Percentiles rank a stretch among this genome's conserved stretches.
Conservation (phyloP, 2,329 filamentous ascomycete species). For the Xylariomycetidae sp. region DNA sequence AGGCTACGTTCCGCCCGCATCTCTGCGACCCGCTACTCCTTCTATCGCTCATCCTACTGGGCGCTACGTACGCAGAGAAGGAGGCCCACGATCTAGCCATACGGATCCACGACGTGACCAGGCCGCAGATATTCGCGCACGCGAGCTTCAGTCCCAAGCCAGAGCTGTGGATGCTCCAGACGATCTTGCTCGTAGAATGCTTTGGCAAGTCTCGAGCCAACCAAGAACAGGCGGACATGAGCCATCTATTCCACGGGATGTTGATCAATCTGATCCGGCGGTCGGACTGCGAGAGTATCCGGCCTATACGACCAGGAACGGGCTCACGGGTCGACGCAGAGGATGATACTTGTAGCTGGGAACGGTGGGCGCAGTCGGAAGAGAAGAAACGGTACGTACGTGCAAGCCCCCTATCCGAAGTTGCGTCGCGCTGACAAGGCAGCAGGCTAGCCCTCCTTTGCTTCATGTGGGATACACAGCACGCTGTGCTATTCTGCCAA, state of each 20-base stretch:
- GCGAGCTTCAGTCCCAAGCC: conserved; percentile 51
- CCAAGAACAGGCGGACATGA: conserved; percentile 58
- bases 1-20: conserved; percentile 48
- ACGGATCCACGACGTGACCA: conserved; percentile 54
- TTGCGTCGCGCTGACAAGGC: conserved; percentile 4
- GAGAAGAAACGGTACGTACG: conserved; percentile 46
- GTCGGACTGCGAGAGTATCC: conserved; percentile 29
- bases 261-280: conserved; percentile 32
- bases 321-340: conserved; percentile 28
- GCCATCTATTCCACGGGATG: conserved; percentile 45
- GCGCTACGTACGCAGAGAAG: conserved; percentile 54
- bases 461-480: conserved; percentile 62
- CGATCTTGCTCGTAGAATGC: conserved; percentile 56
- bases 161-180: conserved; percentile 54
- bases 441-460: conserved; percentile 46
- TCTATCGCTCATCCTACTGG: conserved; percentile 50
- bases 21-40: conserved; percentile 46
- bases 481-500: conserved; percentile 60
- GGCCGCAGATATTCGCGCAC: conserved; percentile 54
- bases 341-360: conserved; percentile 44
- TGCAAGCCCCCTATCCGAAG: background rate
- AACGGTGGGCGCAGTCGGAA: conserved; percentile 47
- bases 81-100: conserved; percentile 54
- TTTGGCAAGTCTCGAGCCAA: conserved; percentile 59
- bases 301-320: conserved; percentile 16